Evolutionary conservation across 2,329 filamentous ascomycete species (phyloP).

Genomic region (Plenodomus tracheiphilus): DNA sequence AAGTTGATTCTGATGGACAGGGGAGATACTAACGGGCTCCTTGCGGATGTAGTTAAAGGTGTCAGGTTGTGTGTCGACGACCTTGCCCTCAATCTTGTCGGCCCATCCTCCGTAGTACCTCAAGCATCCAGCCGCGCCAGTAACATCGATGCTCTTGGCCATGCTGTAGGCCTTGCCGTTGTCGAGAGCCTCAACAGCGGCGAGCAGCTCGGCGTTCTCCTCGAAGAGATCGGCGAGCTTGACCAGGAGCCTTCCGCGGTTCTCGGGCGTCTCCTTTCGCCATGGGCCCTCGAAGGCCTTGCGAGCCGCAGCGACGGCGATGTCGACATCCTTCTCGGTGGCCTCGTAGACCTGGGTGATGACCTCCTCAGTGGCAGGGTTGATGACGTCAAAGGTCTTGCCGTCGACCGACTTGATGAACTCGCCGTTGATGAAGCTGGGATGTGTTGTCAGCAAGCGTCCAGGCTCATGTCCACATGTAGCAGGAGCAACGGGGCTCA

Average conservation of each 20-base stretch:
- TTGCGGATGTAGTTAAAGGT: conserved; percentile 83
- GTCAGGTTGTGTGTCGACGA: conserved; percentile 75
- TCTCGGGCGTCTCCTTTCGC: conserved; percentile 68
- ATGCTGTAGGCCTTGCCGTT: conserved; percentile 81
- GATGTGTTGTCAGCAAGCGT: conserved; percentile 18
- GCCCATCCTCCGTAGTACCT: conserved; percentile 90
- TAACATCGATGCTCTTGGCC: conserved; percentile 72
- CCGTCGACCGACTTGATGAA: conserved; percentile 82
- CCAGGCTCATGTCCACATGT: too few relatives aligned
- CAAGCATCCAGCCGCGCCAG: conserved; percentile 68
- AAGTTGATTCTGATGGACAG: not conserved
- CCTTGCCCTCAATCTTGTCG: conserved; percentile 89
- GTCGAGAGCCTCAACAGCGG: conserved; percentile 83
- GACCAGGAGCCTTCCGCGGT: conserved; percentile 69
- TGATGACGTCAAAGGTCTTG: conserved; percentile 90
- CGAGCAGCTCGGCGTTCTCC: conserved; percentile 75
- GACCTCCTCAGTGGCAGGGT: conserved; percentile 81
- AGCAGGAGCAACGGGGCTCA: too few relatives aligned
- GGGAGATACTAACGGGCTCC: conserved; percentile 64
- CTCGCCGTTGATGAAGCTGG: conserved; percentile 89
- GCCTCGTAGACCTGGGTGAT: conserved; percentile 83
- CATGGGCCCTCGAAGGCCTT: conserved; percentile 80
- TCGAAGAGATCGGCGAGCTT: conserved; percentile 82
- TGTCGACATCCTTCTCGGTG: conserved; percentile 80
- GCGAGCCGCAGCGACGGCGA: conserved; percentile 83